Evolutionary conservation across 192 early-diverging fungal species (phyloP), one percentile per base, ranked within the genome.

Genomic region (Cetraspora pellucida): DNA sequence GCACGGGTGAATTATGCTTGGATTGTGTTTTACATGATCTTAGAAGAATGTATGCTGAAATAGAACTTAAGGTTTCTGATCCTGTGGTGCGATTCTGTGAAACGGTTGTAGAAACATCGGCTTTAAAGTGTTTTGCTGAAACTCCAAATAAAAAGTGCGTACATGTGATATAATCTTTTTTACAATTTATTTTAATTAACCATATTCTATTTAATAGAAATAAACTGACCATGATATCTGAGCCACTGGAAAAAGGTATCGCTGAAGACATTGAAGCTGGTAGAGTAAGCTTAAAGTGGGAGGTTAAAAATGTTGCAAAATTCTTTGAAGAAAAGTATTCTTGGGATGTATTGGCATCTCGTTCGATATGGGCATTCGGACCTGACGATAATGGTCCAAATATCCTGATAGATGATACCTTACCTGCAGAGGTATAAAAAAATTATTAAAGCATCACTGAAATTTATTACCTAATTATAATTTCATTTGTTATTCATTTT

Each of bases 281-380:
- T 55, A 85, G 83, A 63, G 88, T 99, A 30, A 85, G 82, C 69
- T 87, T 89, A 37, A 84, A 85, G 47, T 94, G 92, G 94, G 90
- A 96, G 0, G 81, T 87, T 28, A 84, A 85, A 45, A 85, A 94
- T 61, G 78, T 97, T 21, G 95, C 88, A 37, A 89, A 92, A 59
- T 88, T 89, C 77, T 96, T 99, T 66, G 89, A 93, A 80, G 80
- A 90, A 67, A 93, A 93, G 55, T 95, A 98, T 77, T 86, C 88
- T 11, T 99, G 98, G 98, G 97, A 99, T 87, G 86, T 97, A 13
- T 78, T 98, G 72, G 96, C 96, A 11, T 83, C 93, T 4, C 90
- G 97, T 58, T 95, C 95, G 50, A 92, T 99, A 57, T 99, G 98
- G 98, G 98, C 97, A 30, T 98, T 99, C 89, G 98, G 98, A 14